Conservation (phyloP, 371 early-diverging fungal species). For the Apophysomyces trapeziformis region DNA sequence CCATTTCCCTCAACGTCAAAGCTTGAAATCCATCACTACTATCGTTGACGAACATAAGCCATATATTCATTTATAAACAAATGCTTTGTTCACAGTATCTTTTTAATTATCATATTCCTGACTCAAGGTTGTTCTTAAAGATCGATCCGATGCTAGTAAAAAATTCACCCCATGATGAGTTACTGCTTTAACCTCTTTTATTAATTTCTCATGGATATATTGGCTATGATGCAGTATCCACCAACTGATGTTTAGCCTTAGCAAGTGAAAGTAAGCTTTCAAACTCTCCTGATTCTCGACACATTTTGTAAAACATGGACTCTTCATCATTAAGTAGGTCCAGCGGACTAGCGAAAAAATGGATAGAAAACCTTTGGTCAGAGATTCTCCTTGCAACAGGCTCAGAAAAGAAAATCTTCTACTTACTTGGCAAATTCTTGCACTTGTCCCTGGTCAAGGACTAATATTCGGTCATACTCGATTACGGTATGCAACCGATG, state of each 20-base stretch:
- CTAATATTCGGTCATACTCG: conserved; percentile 84
- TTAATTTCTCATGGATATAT: no score
- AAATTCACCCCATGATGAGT: no score
- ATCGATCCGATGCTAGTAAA: no score
- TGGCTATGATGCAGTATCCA: background rate
- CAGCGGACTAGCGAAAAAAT: conserved; percentile 35
- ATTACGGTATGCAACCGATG: conserved; percentile 84
- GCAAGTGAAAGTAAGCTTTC: conserved; percentile 60
- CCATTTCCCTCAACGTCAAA: background rate
- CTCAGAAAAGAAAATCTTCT: background rate
- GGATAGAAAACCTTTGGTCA: conserved; percentile 15
- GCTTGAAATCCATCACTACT: no score
- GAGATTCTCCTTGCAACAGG: background rate
- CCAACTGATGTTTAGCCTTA: conserved; percentile 36
- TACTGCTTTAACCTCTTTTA: no score
- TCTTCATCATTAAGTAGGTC: conserved; percentile 43
- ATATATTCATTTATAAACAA: no score
- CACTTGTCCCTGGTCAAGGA: conserved; percentile 77
- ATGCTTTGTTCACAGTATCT: no score
- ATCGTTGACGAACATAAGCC: no score
- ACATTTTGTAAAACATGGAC: conserved; percentile 65
- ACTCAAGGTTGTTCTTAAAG: no score
- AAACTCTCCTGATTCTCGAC: conserved; percentile 73
- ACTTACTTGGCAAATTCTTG: conserved; percentile 64
- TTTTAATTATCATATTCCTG: no score